Percentiles rank a stretch among this genome's conserved stretches.
Evolutionary conservation across 2,329 filamentous ascomycete genomes (phyloP).

Genomic region (Pyrenochaeta sp.): DNA sequence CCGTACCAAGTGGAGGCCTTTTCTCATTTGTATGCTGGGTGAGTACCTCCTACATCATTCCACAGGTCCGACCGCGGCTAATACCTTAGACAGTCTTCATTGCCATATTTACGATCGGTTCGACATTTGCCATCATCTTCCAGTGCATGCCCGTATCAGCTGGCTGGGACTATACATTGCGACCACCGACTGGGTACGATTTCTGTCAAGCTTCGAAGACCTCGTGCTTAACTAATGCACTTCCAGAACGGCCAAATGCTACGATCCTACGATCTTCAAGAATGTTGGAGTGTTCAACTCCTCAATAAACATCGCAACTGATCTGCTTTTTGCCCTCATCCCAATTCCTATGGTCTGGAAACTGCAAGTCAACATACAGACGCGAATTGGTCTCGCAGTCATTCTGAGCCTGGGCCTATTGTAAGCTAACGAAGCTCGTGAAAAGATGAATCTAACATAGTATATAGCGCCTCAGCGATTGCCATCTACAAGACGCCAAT

Average conservation of each 20-base stretch:
- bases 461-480: conserved; percentile 31
- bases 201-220: neutral
- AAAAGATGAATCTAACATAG: neutral
- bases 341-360: conserved; percentile 55
- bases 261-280: conserved; percentile 52
- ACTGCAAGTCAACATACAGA: conserved; percentile 52
- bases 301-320: conserved; percentile 50
- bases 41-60: conserved; percentile 16
- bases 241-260: conserved; percentile 29
- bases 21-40: conserved; percentile 55
- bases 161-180: conserved; percentile 51
- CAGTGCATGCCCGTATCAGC: conserved; percentile 53
- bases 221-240: neutral
- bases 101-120: conserved; percentile 35
- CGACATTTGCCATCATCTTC: conserved; percentile 34
- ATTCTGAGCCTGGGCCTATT: conserved; percentile 51
- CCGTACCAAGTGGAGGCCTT: conserved; percentile 42
- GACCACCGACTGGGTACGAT: conserved; percentile 28
- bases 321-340: conserved; percentile 52
- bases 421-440: conserved; percentile 21
- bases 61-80: neutral
- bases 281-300: conserved; percentile 59
- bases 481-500: conserved; percentile 34
- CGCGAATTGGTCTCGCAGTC: conserved; percentile 47
- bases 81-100: conserved; percentile 19